Evolutionary conservation across 2,329 filamentous ascomycete genomes (phyloP).

Genomic region (Aspergillus versicolor): DNA sequence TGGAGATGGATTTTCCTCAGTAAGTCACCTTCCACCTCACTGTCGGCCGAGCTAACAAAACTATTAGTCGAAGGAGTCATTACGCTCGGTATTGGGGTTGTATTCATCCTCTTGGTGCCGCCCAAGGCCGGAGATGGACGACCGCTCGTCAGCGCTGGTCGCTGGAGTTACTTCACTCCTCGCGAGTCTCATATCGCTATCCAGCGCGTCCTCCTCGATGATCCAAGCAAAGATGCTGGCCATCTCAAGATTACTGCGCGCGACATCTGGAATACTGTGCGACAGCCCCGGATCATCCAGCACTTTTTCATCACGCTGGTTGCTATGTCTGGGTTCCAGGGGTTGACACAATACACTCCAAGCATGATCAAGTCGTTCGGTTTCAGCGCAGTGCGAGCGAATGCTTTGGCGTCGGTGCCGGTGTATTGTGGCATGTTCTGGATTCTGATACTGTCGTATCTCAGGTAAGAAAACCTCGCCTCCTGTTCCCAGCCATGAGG

Average conservation of each 20-base stretch:
- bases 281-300: constrained; percentile 54
- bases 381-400: constrained; percentile 49
- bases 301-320: constrained; percentile 51
- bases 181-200: constrained; percentile 45
- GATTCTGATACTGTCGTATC: constrained; percentile 25
- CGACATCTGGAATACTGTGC: constrained; percentile 37
- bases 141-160: constrained; percentile 35
- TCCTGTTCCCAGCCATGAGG: neutral
- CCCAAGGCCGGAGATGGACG: constrained; percentile 37
- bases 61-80: constrained; percentile 52
- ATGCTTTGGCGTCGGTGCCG: constrained; percentile 57
- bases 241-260: constrained; percentile 37
- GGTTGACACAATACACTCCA: constrained; percentile 54
- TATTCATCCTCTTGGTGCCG: constrained; percentile 44
- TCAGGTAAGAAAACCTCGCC: constrained; percentile 18
- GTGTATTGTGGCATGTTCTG: constrained; percentile 31
- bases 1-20: constrained; percentile 58
- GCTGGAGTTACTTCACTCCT: constrained; percentile 45
- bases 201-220: constrained; percentile 45
- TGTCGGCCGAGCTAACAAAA: neutral
- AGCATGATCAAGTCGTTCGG: constrained; percentile 56
- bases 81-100: constrained; percentile 45
- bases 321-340: constrained; percentile 51
- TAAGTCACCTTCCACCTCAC: constrained; percentile 9
- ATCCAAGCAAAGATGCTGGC: constrained; percentile 40